These are phyloP conservation scores for Davidsoniella neocaledoniae DNA, from an alignment of 2,329 filamentous ascomycete species.

Conservation along the genomic window DNA sequence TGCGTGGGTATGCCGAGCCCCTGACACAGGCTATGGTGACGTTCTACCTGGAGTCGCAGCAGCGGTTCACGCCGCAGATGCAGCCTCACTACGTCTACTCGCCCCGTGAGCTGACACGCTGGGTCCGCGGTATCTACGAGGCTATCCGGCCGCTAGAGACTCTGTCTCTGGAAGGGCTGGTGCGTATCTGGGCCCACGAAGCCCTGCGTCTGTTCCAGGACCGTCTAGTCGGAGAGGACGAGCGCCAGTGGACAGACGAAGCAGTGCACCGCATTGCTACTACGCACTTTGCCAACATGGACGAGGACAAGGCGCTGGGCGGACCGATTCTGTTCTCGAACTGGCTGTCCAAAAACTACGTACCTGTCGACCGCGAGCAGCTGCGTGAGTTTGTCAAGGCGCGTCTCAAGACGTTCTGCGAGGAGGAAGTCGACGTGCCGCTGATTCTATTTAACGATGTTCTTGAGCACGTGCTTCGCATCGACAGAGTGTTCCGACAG, in stretches of 20 bases:
- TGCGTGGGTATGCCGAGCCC: conserved; percentile 88
- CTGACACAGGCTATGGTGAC: conserved; percentile 96
- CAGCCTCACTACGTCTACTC: conserved; percentile 99
- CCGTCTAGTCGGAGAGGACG: conserved; percentile 83
- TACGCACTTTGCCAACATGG: conserved; percentile 88
- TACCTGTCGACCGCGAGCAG: conserved; percentile 88
- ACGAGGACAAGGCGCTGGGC: conserved; percentile 73
- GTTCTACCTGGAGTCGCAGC: conserved; percentile 87
- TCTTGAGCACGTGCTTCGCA: conserved; percentile 90
- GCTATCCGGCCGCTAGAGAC: conserved; percentile 84
- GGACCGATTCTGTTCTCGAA: conserved; percentile 97
- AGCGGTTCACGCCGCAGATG: conserved; percentile 86
- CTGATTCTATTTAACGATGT: conserved; percentile 99
- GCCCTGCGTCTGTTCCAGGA: conserved; percentile 93
- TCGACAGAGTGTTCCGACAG: conserved; percentile 96
- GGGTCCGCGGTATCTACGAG: conserved; percentile 95
- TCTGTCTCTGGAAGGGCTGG: conserved; percentile 73
- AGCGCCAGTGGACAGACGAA: conserved; percentile 88
- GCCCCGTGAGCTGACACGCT: conserved; percentile 91
- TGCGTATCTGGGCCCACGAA: conserved; percentile 97
- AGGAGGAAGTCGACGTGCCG: conserved; percentile 97
- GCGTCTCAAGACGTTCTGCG: conserved; percentile 92
- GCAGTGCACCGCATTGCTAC: conserved; percentile 72
- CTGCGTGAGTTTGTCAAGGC: conserved; percentile 96
- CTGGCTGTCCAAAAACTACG: conserved; percentile 97